Percentiles rank a stretch among this genome's conserved stretches.
These are phyloP conservation scores for Euphorbia celastroides DNA, from an alignment of 441 rosid species.

Conservation along the genomic window DNA sequence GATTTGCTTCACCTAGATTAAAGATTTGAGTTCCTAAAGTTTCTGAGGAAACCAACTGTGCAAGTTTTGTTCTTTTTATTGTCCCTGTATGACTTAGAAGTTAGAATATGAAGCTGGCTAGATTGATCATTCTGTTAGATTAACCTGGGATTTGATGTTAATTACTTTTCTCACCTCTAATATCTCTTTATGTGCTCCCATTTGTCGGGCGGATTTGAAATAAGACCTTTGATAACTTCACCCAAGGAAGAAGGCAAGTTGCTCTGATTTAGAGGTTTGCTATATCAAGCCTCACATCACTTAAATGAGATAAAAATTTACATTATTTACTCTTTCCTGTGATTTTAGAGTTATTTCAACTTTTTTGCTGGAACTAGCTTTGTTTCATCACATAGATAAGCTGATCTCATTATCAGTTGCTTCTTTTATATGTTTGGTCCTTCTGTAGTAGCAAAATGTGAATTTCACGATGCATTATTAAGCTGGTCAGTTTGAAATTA, in stretches of 20 bases:
- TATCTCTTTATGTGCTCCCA: background rate
- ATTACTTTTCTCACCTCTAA: background rate
- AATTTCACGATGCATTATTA: background rate
- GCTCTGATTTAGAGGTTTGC: background rate
- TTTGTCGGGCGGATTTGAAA: conserved; percentile 1
- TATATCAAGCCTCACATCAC: background rate
- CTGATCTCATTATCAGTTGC: background rate
- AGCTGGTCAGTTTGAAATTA: background rate
- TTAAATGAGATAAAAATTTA: background rate
- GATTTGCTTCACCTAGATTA: background rate
- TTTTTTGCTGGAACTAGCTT: background rate
- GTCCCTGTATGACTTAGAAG: background rate
- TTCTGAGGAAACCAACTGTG: background rate
- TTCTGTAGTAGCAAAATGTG: background rate
- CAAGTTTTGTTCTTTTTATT: background rate
- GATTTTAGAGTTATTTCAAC: background rate
- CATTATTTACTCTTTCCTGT: background rate
- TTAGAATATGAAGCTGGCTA: background rate
- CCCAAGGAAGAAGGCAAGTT: background rate
- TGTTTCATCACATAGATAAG: background rate
- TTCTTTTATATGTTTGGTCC: background rate
- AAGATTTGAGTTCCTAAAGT: background rate
- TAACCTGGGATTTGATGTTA: conserved; percentile 2
- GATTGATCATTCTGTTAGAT: background rate
- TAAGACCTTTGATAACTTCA: background rate